Base-by-base conservation (phyloP, 176 grass and related monocot species). In the Luzula sylvatica region DNA sequence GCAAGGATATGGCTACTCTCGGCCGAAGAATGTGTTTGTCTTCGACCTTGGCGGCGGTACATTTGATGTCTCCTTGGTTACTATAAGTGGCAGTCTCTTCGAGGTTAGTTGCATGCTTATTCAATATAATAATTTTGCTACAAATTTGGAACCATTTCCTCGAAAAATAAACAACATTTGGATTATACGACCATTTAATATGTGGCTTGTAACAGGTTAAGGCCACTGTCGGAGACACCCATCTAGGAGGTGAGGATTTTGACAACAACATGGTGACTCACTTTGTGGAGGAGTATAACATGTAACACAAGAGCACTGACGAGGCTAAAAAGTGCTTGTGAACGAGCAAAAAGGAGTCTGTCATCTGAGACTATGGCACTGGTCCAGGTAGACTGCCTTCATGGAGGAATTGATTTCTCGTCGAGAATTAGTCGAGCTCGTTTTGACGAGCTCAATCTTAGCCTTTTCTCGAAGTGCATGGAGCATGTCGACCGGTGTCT, bases 221-320 rank as follows among this genome's bases (percentile, higher is more conserved):
- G 48, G 64, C 64, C 2, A 43, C 30, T 4, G 64, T 46, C 15
- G 64, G 64, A 25, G 48, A 54, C 21, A 67, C 64, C 23, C 64
- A 52, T 60, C 65, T 96, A 11, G 90, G 90, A 0, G 90, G 90
- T 3, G 84, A 89, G 71, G 90, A 96, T 61, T 96, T 96, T 44
- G 77, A 96, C 59, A 89, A 82, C 50, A 56, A 74, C 8, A 59
- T 96, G 39, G 90, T 67, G 29, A 62, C 20, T 26, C 38, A 62
- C 58, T 62, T 62, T 23, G 40, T 62, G 15, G 38, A 62, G 38
- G 58, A 62, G 38, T 45, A 62, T 62, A 12, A 62, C 15, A 44
- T 29, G 20, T 13, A 62, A 62, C 15, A 7, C 58, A 44, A 62
- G 58, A 26, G 39, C 58, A 20, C 35, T 62, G 0, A 21, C 35